Evolutionary conservation across 2,329 filamentous ascomycete species (phyloP), one percentile per base, ranked within the genome.

Genomic region (Paecilomyces sp.): DNA sequence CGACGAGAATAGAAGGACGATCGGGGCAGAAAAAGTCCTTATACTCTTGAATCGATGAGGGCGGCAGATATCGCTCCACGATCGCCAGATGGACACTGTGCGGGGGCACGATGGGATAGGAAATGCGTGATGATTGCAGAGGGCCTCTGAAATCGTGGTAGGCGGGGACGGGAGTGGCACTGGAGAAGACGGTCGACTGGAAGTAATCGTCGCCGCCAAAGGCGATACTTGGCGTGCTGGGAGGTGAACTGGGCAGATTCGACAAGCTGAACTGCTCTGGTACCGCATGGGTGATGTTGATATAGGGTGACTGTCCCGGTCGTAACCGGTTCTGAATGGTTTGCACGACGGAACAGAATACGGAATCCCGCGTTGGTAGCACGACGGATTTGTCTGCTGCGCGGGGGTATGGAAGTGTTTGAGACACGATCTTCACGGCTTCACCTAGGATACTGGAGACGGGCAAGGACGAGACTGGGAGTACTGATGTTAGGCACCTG

Each of bases 21-120:
- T 75, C 77, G 2, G 78, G 72, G 15, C 75, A 77, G 69, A 87
- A 87, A 66, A 88, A 80, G 63, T 85, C 81, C 33, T 76, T 72
- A 61, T 85, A 85, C 67, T 88, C 85, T 64, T 83, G 79, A 0
- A 74, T 67, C 24, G 80, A 85, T 0, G 83, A 80, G 2, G 85
- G 85, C 18, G 85, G 85, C n/a, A 88, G 84, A 69, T 86, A 88
- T 41, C 85, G 82, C 71, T 88, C 85, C 3, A 88, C 78, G 12
- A 87, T 77, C 1, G 84, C 83, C 50, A 87, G 75, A 58, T 87
- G 80, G 62, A 87, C 83, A 56, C 81, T 84, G 18, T 79, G 80
- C 0, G 85, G 85, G 5, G 84, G 82, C 1, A 86, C 85, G 52
- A 86, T 79, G 1, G 84, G 83, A 58, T 80, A 76, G 11, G 83